Percentiles rank a stretch among this genome's conserved stretches.
These are phyloP conservation scores for Aegle marmelos DNA, from an alignment of 345 rosid species.

Conservation along the genomic window DNA sequence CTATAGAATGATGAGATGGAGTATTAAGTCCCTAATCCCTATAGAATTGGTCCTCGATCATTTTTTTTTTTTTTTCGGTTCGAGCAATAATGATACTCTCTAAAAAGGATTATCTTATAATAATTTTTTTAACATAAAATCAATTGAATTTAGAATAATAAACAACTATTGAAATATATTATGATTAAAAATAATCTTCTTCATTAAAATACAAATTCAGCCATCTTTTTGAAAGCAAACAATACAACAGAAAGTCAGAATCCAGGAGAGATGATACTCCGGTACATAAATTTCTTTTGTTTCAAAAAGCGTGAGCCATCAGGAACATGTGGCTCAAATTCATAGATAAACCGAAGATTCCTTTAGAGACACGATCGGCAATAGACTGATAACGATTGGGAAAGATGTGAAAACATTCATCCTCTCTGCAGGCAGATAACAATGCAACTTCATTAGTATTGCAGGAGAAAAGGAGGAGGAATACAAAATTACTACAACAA, in stretches of 20 bases:
- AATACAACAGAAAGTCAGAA: not conserved
- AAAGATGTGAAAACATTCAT: not conserved
- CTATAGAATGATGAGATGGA: constrained; percentile 25
- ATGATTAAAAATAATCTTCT: too few relatives aligned
- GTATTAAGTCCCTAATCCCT: not conserved
- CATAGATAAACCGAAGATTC: not conserved
- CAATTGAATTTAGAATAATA: too few relatives aligned
- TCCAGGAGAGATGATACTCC: not conserved
- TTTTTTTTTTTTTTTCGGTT: too few relatives aligned
- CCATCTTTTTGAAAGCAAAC: not conserved
- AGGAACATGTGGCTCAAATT: not conserved
- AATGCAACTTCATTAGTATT: not conserved
- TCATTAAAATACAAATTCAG: not conserved
- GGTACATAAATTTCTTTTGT: not conserved
- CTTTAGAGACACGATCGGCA: not conserved
- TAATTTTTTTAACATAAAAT: too few relatives aligned
- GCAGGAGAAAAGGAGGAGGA: not conserved
- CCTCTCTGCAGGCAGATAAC: not conserved
- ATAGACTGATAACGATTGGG: not conserved
- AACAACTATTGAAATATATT: too few relatives aligned
- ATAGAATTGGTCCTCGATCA: too few relatives aligned
- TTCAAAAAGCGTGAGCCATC: not conserved
- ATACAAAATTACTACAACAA: not conserved
- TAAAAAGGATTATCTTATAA: too few relatives aligned
- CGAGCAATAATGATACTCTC: too few relatives aligned